Evolutionary conservation across 306 rosid genomes (phyloP).

Genomic region (Quercus ilex): DNA sequence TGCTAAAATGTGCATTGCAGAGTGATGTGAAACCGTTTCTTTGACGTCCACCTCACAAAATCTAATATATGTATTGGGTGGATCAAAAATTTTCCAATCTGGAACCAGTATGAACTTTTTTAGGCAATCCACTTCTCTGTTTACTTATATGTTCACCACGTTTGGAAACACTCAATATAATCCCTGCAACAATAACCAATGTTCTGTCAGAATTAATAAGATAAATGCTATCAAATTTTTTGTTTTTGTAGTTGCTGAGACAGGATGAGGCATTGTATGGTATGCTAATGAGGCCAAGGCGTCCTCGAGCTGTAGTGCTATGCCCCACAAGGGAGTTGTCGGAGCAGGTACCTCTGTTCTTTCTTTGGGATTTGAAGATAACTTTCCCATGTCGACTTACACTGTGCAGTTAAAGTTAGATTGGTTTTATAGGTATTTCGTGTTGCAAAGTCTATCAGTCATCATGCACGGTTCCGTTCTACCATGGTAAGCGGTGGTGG

Average conservation of each 20-base stretch:
- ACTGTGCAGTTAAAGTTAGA: constrained; percentile 21
- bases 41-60: not conserved
- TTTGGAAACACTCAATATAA: not conserved
- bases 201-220: too few species aligned
- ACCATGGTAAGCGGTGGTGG: constrained; percentile 98
- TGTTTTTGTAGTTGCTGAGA: constrained; percentile 65
- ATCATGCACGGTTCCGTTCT: constrained; percentile 85
- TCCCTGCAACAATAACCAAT: not conserved
- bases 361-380: constrained; percentile 18
- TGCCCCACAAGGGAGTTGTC: constrained; percentile 95
- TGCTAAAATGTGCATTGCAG: not conserved
- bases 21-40: not conserved
- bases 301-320: constrained; percentile 84
- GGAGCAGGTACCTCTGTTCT: constrained; percentile 68
- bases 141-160: not conserved
- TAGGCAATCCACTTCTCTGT: not conserved
- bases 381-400: constrained; percentile 4
- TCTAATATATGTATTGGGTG: not conserved
- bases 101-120: not conserved
- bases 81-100: not conserved
- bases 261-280: constrained; percentile 74
- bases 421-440: constrained; percentile 67
- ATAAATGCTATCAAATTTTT: not conserved
- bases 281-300: constrained; percentile 70
- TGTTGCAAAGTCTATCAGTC: constrained; percentile 85